Evolutionary conservation across 805 yeast species (phyloP), one percentile per base, ranked within the genome.

Genomic region (Myxozyma neglecta): DNA sequence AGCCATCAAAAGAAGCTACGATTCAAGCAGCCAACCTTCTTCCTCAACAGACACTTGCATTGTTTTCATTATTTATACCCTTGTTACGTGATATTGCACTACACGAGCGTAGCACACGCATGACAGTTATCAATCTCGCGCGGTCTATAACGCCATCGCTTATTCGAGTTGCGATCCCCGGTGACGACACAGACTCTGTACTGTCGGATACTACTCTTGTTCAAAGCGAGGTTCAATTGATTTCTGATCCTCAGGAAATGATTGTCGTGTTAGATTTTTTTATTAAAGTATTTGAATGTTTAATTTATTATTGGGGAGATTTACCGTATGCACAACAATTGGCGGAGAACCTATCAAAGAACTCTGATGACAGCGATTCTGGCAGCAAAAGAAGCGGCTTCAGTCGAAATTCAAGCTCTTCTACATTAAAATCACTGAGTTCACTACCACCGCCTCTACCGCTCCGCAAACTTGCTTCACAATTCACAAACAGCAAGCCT

Each of bases 1-100:
- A 82, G 34, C 58, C 62, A 14, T 40, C 64, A 8, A 44, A 42
- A 18, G 68, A 64, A 32, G 44, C 47, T 29, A 56, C 67, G 8
- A 42, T 60, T 42, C 48, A 29, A n/a, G 61, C 54, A 3, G 63
- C 58, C 8, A 37, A 32, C 14, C 16, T 37, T 18, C 56, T 65
- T 7, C 63, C 67, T 13, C 54, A 40, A 16, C 68, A 65, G 49
- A 63, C 68, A 7, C 32, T 65, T 13, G 49, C 57, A 6, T 51
- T 65, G 8, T 57, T 64, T 43, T 36, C 66, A 9, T 34, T 53
- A 45, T 46, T 67, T 16, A 44, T 66, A 29, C 68, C 69, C 34
- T 54, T 65, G 24, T 59, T 65, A 14, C 58, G 63, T n/a, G 49
- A 54, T 13, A 52, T 65, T 13, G 65, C 67, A 9, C 37, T 60